Evolutionary conservation across 495 filamentous ascomycete species (phyloP), one percentile per base, ranked within the genome.

Genomic region (Haplographium delicatum): DNA sequence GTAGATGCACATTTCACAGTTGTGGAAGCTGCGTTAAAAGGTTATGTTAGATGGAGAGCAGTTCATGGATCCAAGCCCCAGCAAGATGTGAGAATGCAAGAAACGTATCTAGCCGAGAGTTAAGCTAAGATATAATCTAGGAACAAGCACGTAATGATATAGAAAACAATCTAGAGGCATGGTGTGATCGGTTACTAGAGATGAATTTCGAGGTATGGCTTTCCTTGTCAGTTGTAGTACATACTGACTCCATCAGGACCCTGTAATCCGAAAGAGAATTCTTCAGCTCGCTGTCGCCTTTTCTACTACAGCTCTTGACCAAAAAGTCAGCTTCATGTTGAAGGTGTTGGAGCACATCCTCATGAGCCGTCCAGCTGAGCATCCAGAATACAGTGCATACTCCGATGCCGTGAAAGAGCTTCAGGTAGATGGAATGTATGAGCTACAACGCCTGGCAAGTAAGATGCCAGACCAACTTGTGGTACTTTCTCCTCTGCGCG

Each of bases 341-440:
- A 88, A 84, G 54, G 85, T 95, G 20, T 76, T 97, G 8, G 88
- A 95, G 60, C 86, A 95, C 60, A 88, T 94, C 48, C 79, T 98
- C 23, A 84, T 89, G 65, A 88, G 86, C 23, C 79, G 82, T 57
- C 82, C 86, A 20, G 73, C 75, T 5, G 80, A 88, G 30, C 75
- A 86, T 38, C 79, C 84, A 0, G 75, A 80, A 22, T 80, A 81
- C 57, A 74, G 76, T 20, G 69, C 77, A 19, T 96, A 91, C 67
- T 86, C 85, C 5, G 94, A 97, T 51, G 88, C 93, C n/a, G 84
- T 96, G 20, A 88, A 88, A 51, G 87, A 91, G 44, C 75, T 98
- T 2, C 89, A 95, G 62, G 77, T 72, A 0, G 75, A 89, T 51
- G 83, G 88, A 46, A 88, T 85, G 65, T 78, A 88, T 51, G 90